Base-by-base conservation (phyloP, 805 yeast genomes). In the Metschnikowia orientalis region DNA sequence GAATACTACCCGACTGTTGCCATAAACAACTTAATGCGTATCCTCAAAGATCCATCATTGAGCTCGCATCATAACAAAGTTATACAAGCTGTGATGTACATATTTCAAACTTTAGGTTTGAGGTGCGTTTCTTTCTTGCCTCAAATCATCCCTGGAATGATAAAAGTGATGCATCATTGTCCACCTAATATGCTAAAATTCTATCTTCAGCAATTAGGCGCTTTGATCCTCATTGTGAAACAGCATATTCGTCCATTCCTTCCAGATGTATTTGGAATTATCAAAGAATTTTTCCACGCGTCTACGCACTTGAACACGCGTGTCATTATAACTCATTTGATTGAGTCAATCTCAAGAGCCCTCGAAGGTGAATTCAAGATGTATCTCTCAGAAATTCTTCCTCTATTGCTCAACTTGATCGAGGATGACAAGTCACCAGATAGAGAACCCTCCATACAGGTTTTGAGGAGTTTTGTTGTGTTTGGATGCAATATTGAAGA, bases 1-100 rank as follows among this genome's bases (percentile, higher is more conserved):
- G 97, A 90, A 47, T 92, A 89, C 48, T 89, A 85, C 49, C 95
- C 97, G 2, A 88, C 96, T 0, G 97, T 92, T 15, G 97, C 90
- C 1, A 85, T 92, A 26, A 79, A 79, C 27, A 85, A 89, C 5
- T 61, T 92, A 40, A 73, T 89, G 77, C 85, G 81, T 40, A 81
- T 92, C 12, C 60, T 92, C 26, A 81, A 81, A 44, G 98, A 92
- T 56, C 76, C 84, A 0, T 85, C 97, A 0, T 67, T 90, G 36
- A 79, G 86, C 7, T 68, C 83, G 0, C 95, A 89, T 52, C 97
- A 92, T 53, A 83, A 89, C 3, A 81, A 86, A 12, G 95, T 88
- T 17, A 85, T 89, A n/a, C 96, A 89, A 48, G 94, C 97, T 0
- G 81, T 92, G 26, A 82, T 88, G 75, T 80, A 82, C 47, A 89